Base-by-base conservation (phyloP, 192 early-diverging fungal species). In the Coemansia asiatica region DNA sequence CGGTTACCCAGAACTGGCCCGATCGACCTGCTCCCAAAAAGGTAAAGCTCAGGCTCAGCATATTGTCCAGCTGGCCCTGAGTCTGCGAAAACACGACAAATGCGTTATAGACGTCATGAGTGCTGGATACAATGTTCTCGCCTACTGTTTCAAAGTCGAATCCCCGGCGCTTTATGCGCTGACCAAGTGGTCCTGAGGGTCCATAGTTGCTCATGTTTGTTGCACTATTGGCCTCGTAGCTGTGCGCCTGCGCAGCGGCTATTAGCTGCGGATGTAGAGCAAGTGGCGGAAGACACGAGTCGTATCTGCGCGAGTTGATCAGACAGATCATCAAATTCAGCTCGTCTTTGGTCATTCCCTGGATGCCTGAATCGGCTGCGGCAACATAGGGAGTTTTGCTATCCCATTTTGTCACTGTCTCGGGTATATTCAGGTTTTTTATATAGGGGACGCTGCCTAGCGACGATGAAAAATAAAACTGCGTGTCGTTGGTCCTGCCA, bases 211-310 rank as follows among this genome's bases (percentile, higher is more conserved):
- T 80, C 68, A 84, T 66, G 36, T 74, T 74, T 13, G 55, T 55
- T 8, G 66, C 67, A n/a, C 64, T 63, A 59, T 78, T 78, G 66
- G 76, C 74, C 60, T 71, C 74, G 59, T 80, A 73, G 64, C 76
- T 79, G 63, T 84, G 82, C 22, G 71, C 58, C 60, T 80, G 73
- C 8, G 82, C 77, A 0, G 77, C 56, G 0, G 66, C 63, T 48
- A 71, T 72, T 2, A 84, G 69, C 49, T 73, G 56, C 12, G 61
- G 44, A 22, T 75, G 63, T 23, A 80, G 61, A 0, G 70, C 74
- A 31, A 84, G 29, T 0, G 82, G 82, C 35, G 67, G 61, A 25
- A 76, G 31, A 26, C 82, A 75, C 27, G 76, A 66, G 4, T 55
- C 48, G 33, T 73, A 66, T 57, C 82, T 77, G 10, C 64, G 74